Evolutionary conservation across 306 rosid genomes (phyloP), one percentile per base, ranked within the genome.

Genomic region (Pyrus bretschneideri): DNA sequence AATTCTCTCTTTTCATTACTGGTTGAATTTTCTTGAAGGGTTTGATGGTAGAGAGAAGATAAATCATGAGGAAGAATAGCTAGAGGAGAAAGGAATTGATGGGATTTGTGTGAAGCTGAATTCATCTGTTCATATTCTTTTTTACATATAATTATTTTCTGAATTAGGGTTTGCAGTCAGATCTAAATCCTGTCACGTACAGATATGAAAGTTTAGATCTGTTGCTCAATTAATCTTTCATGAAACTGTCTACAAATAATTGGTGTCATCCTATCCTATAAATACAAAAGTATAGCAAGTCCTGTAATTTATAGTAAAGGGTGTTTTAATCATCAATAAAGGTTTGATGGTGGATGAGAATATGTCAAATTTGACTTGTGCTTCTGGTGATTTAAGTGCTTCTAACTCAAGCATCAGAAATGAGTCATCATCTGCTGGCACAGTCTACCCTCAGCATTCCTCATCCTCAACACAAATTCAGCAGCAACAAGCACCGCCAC

Each of bases 351-450:
- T 69, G 71, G 93, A 90, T 29, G 89, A 93, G 77, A 87, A 79
- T 57, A 81, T 87, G 91, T 93, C 97, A 30, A 89, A 87, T 78
- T 83, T 92, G 85, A 89, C 96, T 15, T 89, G 86, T 67, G 88
- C 89, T 49, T 89, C 98, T 23, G 90, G 87, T 75, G 91, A 88
- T 79, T 67, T 85, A 78, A 89, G 85, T 79, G 93, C 88, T 77
- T 89, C 97, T 25, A 74, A 74, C 83, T 88, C 93, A 0, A 83
- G 90, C 49, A 74, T 79, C 38, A 83, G 84, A 82, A 83, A 72
- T 82, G 91, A 86, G 49, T 22, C 79, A 1, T 76, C 72, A 10
- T 35, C 70, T 6, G 49, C 42, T 3, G 81, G 72, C 63, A 79
- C 82, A 81, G 77, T 84, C 42, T 71, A 78, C 63, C 74, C 86